Evolutionary conservation across 2,329 filamentous ascomycete species (phyloP), one percentile per base, ranked within the genome.

Genomic region (Dactylellina cionopaga): DNA sequence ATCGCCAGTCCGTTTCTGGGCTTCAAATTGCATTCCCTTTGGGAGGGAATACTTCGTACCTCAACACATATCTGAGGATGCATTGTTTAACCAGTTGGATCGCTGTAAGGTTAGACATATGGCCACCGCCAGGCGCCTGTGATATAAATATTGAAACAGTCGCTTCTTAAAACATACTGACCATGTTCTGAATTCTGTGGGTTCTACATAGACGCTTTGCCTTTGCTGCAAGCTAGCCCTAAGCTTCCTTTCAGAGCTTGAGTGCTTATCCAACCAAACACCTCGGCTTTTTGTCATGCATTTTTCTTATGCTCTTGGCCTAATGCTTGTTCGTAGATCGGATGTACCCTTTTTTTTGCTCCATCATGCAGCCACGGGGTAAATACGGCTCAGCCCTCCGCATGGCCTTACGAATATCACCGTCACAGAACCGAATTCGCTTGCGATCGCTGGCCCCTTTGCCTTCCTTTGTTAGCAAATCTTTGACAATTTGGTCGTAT

Each of bases 381-480:
- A n/a, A n/a, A n/a, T n/a, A n/a, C n/a, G n/a, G 51, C 51, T 55
- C 51, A 55, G 51, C 51, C 33, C n/a, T 33, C 51, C 33, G 6
- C 19, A 17, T 3, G 22, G 17, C 17, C 49, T 54, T 55, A 55
- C 51, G 51, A 55, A 41, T 55, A 39, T 31, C 31, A 54, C 35
- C 51, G 35, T 55, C 51, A 55, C 51, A 35, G 56, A 62, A 62
- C 56, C 56, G 56, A 62, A 60, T 25, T 65, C 60, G 60, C 60
- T 56, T 56, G 49, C 56, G 60, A 65, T 63, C 51, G 51, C 58
- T 43, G 39, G 44, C 55, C 35, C 49, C 27, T 9, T 37, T 33
- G 33, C 10, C 19, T 35, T 3, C 49, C 3, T 24, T 29, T 29
- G 11, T 47, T 47, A 10, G 37, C 37, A 41, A 41, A 41, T 41